Conservation (phyloP, 495 filamentous ascomycete genomes). For the Penicillium crystallinum region DNA sequence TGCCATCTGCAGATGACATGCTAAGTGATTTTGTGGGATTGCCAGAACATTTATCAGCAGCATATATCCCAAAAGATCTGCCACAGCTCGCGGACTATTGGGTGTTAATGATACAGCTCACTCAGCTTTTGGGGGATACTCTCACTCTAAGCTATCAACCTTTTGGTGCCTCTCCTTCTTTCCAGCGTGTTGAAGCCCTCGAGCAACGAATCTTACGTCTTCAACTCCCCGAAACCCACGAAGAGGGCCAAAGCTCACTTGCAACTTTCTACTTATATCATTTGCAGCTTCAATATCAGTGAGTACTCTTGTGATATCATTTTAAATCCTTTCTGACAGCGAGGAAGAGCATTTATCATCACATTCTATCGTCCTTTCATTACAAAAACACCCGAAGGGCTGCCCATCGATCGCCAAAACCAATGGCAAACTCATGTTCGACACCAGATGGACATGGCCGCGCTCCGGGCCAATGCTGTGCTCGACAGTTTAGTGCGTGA, state of each 20-base stretch:
- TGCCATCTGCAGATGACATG: slow-evolving; percentile 24
- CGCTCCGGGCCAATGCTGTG: slow-evolving; percentile 2
- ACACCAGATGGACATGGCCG: not conserved
- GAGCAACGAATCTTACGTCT: slow-evolving; percentile 17
- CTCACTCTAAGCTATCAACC: slow-evolving; percentile 20
- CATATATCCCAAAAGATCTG: slow-evolving; percentile 21
- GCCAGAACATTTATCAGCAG: not conserved
- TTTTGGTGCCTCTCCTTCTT: slow-evolving; percentile 6
- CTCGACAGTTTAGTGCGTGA: slow-evolving; percentile 1
- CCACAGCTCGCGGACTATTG: slow-evolving; percentile 22
- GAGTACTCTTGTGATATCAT: not conserved
- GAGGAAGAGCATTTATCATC: slow-evolving; percentile 21
- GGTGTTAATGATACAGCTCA: slow-evolving; percentile 27
- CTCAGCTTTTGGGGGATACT: slow-evolving; percentile 19
- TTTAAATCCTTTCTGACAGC: not conserved
- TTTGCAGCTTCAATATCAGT: slow-evolving; percentile 34
- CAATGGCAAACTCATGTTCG: not conserved
- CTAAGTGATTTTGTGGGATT: slow-evolving; percentile 22
- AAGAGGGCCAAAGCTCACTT: slow-evolving; percentile 6
- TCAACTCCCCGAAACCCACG: slow-evolving; percentile 17
- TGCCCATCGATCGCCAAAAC: slow-evolving; percentile 19
- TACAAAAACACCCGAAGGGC: slow-evolving; percentile 3
- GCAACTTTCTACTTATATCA: slow-evolving; percentile 25
- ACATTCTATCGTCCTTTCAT: slow-evolving; percentile 28
- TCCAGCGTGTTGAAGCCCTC: slow-evolving; percentile 19